Base-by-base conservation (phyloP, 306 rosid genomes). In the Vachellia pachyceras region DNA sequence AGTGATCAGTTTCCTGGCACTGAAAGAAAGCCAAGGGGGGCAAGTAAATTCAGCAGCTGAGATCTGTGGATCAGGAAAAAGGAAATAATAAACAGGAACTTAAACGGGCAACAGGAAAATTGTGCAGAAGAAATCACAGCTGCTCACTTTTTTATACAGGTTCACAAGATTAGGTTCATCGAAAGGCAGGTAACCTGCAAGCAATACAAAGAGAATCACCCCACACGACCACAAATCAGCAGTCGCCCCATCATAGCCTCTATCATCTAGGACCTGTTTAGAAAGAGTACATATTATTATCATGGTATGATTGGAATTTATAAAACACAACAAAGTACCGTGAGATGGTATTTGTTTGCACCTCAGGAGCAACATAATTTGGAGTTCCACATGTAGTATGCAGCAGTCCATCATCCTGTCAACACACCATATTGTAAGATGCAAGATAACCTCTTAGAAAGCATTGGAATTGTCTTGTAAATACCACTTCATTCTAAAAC, bases 181-280 rank as follows among this genome's bases (percentile, higher is more conserved):
- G 44, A 95, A 95, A 69, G 99, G 99, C 93, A 95, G 85, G 94
- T 95, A 95, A 86, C 99, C 99, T 61, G 99, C 99, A 82, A 95
- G 91, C 89, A 95, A 82, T 82, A 95, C 99, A 85, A 93, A 95
- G 82, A 95, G 98, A 83, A 95, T 95, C 87, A 95, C 99, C 79
- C 99, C 99, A 76, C 99, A 93, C 40, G 99, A 95, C 99, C 99
- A 95, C 89, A 95, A 86, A 84, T 95, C 99, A 9, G 98, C 98
- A 33, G 93, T 93, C 57, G 91, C 97, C 44, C 99, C 99, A 69
- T 95, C 98, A 57, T 95, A 95, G 88, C 99, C 99, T 89, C 89
- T 84, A 82, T 93, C 99, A 7, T 90, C 82, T 80, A 95, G 99
- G 82, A 95, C 99, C 99, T 95, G 72, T 5, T 58, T 36, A 79